Percentiles rank a stretch among this genome's conserved stretches.
These are phyloP conservation scores for Polygonum maritimum DNA, from an alignment of 148 eudicot species.

Conservation along the genomic window DNA sequence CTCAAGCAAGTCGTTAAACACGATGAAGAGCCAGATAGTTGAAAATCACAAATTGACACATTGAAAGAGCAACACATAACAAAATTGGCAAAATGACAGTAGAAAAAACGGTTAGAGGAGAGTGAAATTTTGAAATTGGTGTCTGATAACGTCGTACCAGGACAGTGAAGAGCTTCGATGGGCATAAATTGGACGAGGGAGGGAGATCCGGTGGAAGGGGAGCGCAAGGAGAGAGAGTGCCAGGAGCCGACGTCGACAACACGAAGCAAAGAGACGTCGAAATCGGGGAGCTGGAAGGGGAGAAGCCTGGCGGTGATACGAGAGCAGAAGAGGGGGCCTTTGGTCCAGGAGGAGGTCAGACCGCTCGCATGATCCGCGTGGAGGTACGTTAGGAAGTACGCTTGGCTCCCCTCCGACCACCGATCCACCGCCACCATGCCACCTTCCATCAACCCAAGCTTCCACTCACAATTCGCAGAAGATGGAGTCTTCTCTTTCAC, in stretches of 20 bases:
- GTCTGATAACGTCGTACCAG: slow-evolving; percentile 30
- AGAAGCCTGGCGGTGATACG: slow-evolving; percentile 57
- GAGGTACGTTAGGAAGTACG: slow-evolving; percentile 70
- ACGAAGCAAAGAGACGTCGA: slow-evolving; percentile 45
- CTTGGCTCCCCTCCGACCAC: slow-evolving; percentile 58
- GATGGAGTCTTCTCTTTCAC: too few relatives aligned
- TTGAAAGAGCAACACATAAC: too few relatives aligned
- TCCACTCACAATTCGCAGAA: too few relatives aligned
- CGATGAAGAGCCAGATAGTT: too few relatives aligned
- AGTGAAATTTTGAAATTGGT: background rate
- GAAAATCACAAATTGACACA: too few relatives aligned
- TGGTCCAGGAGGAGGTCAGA: slow-evolving; percentile 63
- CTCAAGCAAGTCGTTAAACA: too few relatives aligned
- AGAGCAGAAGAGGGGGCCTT: slow-evolving; percentile 15
- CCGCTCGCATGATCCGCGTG: slow-evolving; percentile 75
- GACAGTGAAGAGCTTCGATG: slow-evolving; percentile 70
- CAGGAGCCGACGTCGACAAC: slow-evolving; percentile 39
- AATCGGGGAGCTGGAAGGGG: slow-evolving; percentile 22
- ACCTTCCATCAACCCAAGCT: slow-evolving; percentile 30
- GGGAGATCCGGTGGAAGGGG: slow-evolving; percentile 31
- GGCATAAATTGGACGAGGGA: slow-evolving; percentile 31
- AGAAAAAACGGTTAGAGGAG: too few relatives aligned
- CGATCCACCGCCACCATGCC: slow-evolving; percentile 78
- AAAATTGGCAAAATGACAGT: too few relatives aligned
- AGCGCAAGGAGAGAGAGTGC: slow-evolving; percentile 37